Evolutionary conservation across 768 basidiomycete genomes (phyloP).

Genomic region (Tricholoma hemisulphureum): DNA sequence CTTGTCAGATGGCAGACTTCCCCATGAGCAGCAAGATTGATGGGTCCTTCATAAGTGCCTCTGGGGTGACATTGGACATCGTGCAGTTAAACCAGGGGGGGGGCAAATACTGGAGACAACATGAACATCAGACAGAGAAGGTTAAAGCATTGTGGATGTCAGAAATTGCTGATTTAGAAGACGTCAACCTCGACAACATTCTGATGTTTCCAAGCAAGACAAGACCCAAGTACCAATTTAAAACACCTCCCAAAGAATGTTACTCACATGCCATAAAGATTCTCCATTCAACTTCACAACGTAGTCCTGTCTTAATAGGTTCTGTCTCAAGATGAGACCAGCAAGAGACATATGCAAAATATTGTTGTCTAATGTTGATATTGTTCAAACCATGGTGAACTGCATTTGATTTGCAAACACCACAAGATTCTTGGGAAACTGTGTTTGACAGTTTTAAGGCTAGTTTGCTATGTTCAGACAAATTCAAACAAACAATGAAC

Average conservation of each 20-base stretch:
- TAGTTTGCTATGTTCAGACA: too few species aligned
- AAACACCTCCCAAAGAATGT: slow-evolving; percentile 19
- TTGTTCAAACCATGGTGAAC: slow-evolving; percentile 43
- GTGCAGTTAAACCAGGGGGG: too few species aligned
- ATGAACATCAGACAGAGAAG: neutral
- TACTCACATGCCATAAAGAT: slow-evolving; percentile 19
- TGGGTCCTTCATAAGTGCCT: too few species aligned
- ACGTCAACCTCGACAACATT: neutral
- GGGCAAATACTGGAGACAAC: too few species aligned
- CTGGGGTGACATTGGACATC: too few species aligned
- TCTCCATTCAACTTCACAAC: neutral
- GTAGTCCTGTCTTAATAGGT: slow-evolving; percentile 36
- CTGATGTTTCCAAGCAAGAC: neutral
- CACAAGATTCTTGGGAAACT: too few species aligned
- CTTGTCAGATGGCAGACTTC: too few species aligned
- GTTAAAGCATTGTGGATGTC: neutral
- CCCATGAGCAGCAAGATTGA: too few species aligned
- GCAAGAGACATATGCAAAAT: slow-evolving; percentile 13
- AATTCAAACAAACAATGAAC: slow-evolving; percentile 15
- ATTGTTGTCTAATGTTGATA: slow-evolving; percentile 38
- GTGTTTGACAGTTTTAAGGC: slow-evolving; percentile 12
- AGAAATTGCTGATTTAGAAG: neutral
- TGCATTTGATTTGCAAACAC: too few species aligned
- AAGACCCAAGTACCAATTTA: neutral
- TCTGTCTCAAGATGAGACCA: slow-evolving; percentile 32